These are phyloP conservation scores for Terfezia boudieri DNA, from an alignment of 495 filamentous ascomycete genomes.

Conservation along the genomic window DNA sequence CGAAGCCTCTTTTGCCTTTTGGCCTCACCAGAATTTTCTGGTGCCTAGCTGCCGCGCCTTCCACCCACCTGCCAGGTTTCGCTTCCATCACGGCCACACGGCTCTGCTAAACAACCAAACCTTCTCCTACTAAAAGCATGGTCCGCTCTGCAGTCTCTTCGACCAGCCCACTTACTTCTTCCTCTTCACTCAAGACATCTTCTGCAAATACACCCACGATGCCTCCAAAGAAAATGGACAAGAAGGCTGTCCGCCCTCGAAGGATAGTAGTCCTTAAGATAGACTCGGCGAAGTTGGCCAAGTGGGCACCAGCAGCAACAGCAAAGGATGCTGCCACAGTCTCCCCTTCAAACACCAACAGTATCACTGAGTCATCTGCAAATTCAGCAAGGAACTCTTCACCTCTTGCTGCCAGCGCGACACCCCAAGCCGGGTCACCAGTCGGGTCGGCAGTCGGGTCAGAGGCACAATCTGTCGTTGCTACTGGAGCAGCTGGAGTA, in stretches of 20 bases:
- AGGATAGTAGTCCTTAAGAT: background rate
- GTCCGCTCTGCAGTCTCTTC: background rate
- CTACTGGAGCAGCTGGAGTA: background rate
- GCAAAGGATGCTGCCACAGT: background rate
- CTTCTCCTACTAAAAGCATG: background rate
- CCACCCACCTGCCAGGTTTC: too few species aligned
- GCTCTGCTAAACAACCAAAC: too few species aligned
- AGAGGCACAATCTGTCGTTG: background rate
- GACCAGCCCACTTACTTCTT: background rate
- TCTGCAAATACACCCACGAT: background rate
- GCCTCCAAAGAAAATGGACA: background rate
- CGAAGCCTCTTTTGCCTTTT: too few species aligned
- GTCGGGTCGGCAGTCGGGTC: background rate
- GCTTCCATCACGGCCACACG: too few species aligned
- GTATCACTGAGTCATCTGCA: background rate
- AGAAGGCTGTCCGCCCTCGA: background rate
- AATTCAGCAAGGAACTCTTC: background rate
- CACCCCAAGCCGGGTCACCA: background rate
- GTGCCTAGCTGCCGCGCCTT: too few species aligned
- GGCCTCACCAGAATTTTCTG: too few species aligned
- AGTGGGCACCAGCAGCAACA: background rate
- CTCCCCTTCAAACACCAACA: background rate
- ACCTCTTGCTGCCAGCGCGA: background rate
- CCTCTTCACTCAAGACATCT: background rate
- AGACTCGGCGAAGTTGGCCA: background rate